Conservation (phyloP, 495 filamentous ascomycete species). For the Friedmanniomyces simplex region DNA sequence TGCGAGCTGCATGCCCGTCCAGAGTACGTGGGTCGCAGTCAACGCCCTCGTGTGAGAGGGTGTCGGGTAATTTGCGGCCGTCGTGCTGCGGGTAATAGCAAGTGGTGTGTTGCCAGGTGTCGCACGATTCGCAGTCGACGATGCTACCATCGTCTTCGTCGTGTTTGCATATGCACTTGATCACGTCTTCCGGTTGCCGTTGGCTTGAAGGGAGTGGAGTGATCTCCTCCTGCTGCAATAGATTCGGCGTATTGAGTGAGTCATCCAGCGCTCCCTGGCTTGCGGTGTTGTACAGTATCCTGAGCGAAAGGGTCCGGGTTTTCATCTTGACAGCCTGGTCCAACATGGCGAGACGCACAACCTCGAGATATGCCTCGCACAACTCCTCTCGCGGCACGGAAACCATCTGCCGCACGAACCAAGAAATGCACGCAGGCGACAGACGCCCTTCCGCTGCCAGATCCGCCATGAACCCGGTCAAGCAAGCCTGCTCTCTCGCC, state of each 20-base stretch:
- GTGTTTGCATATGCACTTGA: neutral
- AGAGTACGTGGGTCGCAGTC: neutral
- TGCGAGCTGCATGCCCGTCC: neutral
- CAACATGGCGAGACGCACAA: neutral
- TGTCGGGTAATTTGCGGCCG: neutral
- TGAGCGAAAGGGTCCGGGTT: neutral
- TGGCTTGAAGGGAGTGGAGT: neutral
- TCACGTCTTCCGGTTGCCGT: neutral
- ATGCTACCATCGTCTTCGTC: neutral
- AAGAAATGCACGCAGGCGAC: neutral
- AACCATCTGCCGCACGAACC: conserved; percentile 9
- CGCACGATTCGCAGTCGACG: conserved; percentile 6
- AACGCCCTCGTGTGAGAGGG: neutral
- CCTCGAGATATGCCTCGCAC: conserved; percentile 16
- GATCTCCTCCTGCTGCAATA: neutral
- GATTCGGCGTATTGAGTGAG: neutral
- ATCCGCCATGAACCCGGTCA: conserved; percentile 19
- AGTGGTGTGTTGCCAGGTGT: neutral
- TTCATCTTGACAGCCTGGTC: neutral
- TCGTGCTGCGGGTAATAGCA: conserved; percentile 1
- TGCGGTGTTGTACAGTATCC: neutral
- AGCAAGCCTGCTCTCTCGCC: conserved; percentile 10
- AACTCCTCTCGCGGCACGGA: conserved; percentile 17
- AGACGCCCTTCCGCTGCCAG: conserved; percentile 3
- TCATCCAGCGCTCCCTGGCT: neutral